A percentile compares a stretch with the other conserved stretches of the same genome.
These are phyloP conservation scores for Daldinia sp. DNA, from an alignment of 2,329 filamentous ascomycete genomes.

Conservation along the genomic window DNA sequence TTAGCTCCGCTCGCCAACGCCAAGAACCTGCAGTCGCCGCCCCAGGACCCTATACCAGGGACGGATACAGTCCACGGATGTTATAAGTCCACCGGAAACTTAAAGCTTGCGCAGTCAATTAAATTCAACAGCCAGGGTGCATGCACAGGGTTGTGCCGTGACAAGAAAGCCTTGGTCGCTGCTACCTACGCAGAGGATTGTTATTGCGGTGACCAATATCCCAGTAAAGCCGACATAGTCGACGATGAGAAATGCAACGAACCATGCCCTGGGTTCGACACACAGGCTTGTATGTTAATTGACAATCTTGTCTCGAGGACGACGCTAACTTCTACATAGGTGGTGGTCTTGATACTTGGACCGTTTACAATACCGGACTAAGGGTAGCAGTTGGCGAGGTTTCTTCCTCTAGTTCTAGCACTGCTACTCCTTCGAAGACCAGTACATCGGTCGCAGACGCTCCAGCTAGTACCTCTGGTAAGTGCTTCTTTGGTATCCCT, in stretches of 20 bases:
- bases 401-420: constrained; percentile 48
- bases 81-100: constrained; percentile 59
- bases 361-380: constrained; percentile 65
- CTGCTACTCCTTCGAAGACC: constrained; percentile 44
- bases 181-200: constrained; percentile 73
- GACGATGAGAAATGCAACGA: constrained; percentile 72
- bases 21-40: constrained; percentile 52
- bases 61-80: constrained; percentile 64
- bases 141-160: constrained; percentile 58
- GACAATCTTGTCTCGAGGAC: constrained; percentile 28
- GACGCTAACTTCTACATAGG: constrained; percentile 45
- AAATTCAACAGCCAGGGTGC: constrained; percentile 57
- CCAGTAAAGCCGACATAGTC: constrained; percentile 66
- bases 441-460: constrained; percentile 16
- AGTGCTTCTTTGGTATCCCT: constrained; percentile 1
- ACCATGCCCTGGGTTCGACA: constrained; percentile 72
- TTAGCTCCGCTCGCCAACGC: constrained; percentile 43
- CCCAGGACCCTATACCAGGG: constrained; percentile 53
- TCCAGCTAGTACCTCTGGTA: constrained; percentile 42
- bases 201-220: constrained; percentile 78
- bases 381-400: constrained; percentile 56
- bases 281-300: constrained; percentile 72
- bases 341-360: constrained; percentile 60
- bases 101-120: constrained; percentile 44
- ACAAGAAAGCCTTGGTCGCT: constrained; percentile 66